Percentiles rank a stretch among this genome's conserved stretches.
These are phyloP conservation scores for Stentor roeselii DNA, from an alignment of 73 alveolate species.

Conservation along the genomic window DNA sequence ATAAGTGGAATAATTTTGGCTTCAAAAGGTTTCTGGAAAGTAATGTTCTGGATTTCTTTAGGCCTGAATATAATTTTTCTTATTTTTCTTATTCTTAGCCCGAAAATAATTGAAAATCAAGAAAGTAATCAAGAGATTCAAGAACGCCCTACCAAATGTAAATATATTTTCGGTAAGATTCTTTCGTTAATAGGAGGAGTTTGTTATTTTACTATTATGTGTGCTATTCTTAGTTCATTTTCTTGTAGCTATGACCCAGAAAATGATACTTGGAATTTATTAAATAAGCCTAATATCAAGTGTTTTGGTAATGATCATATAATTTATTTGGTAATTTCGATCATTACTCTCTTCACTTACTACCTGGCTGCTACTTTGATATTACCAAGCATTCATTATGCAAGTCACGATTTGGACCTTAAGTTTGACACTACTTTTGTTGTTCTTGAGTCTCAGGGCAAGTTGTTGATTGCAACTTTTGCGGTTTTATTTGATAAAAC, in stretches of 20 bases:
- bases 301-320: constrained; percentile 5
- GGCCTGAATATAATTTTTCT: background rate
- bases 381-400: background rate
- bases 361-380: constrained; percentile 26
- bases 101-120: background rate
- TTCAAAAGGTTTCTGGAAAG: background rate
- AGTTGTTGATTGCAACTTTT: background rate
- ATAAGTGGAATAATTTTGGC: background rate
- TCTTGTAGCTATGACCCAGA: background rate
- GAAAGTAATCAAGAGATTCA: background rate
- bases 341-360: background rate
- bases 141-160: background rate
- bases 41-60: background rate
- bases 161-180: background rate
- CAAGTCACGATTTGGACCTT: background rate
- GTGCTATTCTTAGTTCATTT: background rate
- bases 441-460: constrained; percentile 11
- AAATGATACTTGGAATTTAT: background rate
- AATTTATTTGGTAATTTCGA: background rate
- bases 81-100: background rate
- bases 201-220: background rate
- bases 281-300: background rate
- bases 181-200: background rate
- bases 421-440: constrained; percentile 15
- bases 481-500: background rate